Evolutionary conservation across 129 eudicot genomes (phyloP), one percentile per base, ranked within the genome.

Genomic region (Pseudognaphalium luteoalbum): DNA sequence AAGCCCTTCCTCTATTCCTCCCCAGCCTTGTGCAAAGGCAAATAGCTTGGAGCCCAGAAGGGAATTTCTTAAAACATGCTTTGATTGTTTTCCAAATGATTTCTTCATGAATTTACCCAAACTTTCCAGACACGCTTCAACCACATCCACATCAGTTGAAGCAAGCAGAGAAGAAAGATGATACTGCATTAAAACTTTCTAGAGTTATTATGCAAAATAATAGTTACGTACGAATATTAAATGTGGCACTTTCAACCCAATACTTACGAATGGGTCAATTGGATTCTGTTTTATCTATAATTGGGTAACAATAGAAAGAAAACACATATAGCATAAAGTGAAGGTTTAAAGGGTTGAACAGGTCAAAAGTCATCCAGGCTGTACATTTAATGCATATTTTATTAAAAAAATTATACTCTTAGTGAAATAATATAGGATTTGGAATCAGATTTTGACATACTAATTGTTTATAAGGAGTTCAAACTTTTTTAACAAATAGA

Each of bases 1-100:
- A 47, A 87, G 86, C 25, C 96, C 96, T 83, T 87, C 92, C 76
- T 89, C 96, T 73, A 85, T 89, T 51, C 89, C 84, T 19, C 96
- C 96, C 96, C 96, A 89, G 70, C 96, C 96, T 72, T 90, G 93
- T 65, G 91, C 88, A 78, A 90, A 84, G 79, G 96, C 81, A 75
- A 82, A 84, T 68, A 90, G 76, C 76, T 86, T 87, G 30, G 93
- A 87, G 67, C 71, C 85, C 42, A 90, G 77, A 77, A 86, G 81
- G 78, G 86, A 61, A 73, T 88, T 87, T 82, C 86, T 87, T 58
- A 88, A 82, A 5, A 77, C 64, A 66, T 81, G 82, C 70, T 90
- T 90, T 52, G 41, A 35, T 35, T 35, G 41, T 8, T 35, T 35
- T 35, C 91, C 93, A 67, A 86, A 74, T 32, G 89, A 59, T 63